Base-by-base conservation (phyloP, 2,329 filamentous ascomycete species). In the Achaetomium macrosporum region DNA sequence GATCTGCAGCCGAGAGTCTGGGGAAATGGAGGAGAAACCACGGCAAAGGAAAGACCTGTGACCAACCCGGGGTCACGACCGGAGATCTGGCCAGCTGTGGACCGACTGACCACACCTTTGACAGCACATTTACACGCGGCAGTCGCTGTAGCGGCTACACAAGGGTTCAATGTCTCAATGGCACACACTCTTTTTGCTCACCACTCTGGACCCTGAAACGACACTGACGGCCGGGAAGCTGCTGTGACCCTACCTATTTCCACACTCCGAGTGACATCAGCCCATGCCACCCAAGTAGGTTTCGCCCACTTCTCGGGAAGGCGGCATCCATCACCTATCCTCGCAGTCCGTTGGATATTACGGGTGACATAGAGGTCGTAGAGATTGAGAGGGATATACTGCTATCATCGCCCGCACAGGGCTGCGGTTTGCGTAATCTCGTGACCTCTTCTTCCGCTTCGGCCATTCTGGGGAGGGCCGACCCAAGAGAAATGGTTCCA, bases 111-210 rank as follows among this genome's bases (percentile, higher is more conserved):
- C 43, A 46, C 53, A 25, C 43, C 20, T 25, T 37, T 31, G 6
- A 42, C 31, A 48, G 30, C 50, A 30, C 42, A 45, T 47, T 47
- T 51, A 57, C 53, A 59, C 55, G 57, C 57, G 57, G 57, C 57
- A 59, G 48, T 49, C 45, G 36, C 51, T 56, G 43, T 45, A 46
- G 57, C 47, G 53, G 49, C 17, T 49, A 37, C 19, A 19, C 33
- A 35, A 49, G 49, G 55, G 55, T 51, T 41, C 43, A 36, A 19
- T 54, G 57, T 59, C 57, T 59, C 55, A 57, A 31, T 17, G 50
- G 35, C 53, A 59, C 57, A 57, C 53, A 48, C 45, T 47, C 57
- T 31, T 33, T 50, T 9, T 39, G 19, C 45, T 29, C 19, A 4
- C 29, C n/a, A 10, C 25, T 13, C 17, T 49, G 40, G 45, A 57